A percentile compares a stretch with the other conserved stretches of the same genome.
Conservation (phyloP, 73 alveolate genomes). For the Urostyla sp. region DNA sequence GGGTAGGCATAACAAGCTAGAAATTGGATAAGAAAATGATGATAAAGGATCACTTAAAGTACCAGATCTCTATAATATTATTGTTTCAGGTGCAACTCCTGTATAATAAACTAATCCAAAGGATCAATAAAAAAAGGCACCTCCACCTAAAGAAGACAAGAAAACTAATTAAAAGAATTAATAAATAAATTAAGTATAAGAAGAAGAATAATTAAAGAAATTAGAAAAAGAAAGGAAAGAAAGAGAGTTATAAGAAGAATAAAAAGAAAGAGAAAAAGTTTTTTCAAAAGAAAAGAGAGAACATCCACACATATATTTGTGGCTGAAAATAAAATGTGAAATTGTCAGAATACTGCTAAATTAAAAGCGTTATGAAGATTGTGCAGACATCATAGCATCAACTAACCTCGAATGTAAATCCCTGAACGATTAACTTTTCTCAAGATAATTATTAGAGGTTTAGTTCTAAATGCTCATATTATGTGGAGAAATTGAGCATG, state of each 20-base stretch:
- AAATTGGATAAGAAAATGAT: conserved; percentile 75
- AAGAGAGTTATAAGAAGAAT: conserved; percentile 21
- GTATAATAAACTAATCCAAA: conserved; percentile 68
- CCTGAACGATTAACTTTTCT: conserved; percentile 36
- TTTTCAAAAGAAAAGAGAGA: conserved; percentile 44
- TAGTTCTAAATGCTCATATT: conserved; percentile 24
- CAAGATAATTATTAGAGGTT: conserved; percentile 40
- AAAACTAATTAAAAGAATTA: conserved; percentile 72
- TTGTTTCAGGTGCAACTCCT: conserved; percentile 66
- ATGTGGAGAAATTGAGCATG: conserved; percentile 50
- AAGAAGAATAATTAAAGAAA: conserved; percentile 74
- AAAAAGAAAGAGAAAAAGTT: conserved; percentile 31
- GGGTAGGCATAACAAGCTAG: conserved; percentile 70
- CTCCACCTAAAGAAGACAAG: conserved; percentile 9
- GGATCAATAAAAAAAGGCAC: conserved; percentile 67
- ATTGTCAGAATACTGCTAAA: conserved; percentile 33
- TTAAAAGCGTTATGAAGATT: conserved; percentile 63
- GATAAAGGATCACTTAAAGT: conserved; percentile 75
- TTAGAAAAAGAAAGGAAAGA: conserved; percentile 46
- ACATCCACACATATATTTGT: conserved; percentile 56
- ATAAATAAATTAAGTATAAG: conserved; percentile 71
- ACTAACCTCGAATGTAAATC: conserved; percentile 57
- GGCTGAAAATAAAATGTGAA: conserved; percentile 58
- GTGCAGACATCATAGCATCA: conserved; percentile 37
- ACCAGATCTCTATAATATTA: conserved; percentile 72